Evolutionary conservation across 2,329 filamentous ascomycete genomes (phyloP).

Genomic region (Sclerotinia trifoliorum): DNA sequence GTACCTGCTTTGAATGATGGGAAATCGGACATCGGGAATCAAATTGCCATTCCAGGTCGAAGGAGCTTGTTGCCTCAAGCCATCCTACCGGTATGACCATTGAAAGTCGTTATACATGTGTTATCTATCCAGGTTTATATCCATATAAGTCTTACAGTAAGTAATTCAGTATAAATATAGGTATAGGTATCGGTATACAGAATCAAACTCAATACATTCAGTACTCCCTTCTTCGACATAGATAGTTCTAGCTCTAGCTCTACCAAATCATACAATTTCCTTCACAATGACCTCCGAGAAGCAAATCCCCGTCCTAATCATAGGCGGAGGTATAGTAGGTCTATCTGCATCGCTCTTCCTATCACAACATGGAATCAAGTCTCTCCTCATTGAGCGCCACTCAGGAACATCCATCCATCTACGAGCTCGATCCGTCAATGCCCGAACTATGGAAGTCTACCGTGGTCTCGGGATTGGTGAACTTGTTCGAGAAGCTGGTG

Average conservation of each 20-base stretch:
- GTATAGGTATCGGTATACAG: background rate
- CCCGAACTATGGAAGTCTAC: constrained; percentile 44
- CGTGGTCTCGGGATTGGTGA: constrained; percentile 38
- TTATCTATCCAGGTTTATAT: background rate
- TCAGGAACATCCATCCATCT: constrained; percentile 41
- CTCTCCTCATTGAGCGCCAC: constrained; percentile 44
- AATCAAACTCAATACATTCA: background rate
- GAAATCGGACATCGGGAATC: background rate
- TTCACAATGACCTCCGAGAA: background rate
- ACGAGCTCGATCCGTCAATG: constrained; percentile 42
- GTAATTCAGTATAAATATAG: background rate
- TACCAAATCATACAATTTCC: background rate
- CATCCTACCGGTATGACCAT: background rate
- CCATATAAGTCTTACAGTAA: background rate
- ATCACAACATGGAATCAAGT: constrained; percentile 37
- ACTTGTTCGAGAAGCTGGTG: constrained; percentile 28
- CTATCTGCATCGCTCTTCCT: constrained; percentile 44
- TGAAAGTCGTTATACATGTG: background rate
- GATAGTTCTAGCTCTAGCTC: background rate
- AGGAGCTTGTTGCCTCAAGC: background rate
- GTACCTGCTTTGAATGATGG: background rate
- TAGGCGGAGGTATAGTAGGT: constrained; percentile 45
- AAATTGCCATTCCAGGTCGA: background rate
- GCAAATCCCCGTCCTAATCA: constrained; percentile 39
- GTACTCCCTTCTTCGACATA: background rate